Conservation (phyloP, 768 basidiomycete species). For the Candolleomyces eurysporus region DNA sequence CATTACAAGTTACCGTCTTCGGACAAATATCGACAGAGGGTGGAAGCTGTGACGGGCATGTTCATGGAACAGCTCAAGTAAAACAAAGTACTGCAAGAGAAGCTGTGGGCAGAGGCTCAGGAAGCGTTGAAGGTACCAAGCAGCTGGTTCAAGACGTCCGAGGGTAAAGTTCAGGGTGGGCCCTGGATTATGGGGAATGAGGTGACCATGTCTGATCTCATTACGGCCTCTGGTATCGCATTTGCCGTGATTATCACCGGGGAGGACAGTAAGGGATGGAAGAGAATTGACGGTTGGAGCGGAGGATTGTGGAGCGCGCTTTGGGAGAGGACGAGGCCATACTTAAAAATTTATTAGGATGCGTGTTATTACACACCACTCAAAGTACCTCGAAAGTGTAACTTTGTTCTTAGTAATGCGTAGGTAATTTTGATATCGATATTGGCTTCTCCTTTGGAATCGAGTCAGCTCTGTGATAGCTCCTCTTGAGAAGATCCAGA, state of each 20-base stretch:
- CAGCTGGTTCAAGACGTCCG: too few species aligned
- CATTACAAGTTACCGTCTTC: background rate
- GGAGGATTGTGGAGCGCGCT: background rate
- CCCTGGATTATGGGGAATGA: background rate
- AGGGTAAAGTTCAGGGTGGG: background rate
- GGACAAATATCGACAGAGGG: background rate
- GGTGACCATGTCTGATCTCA: background rate
- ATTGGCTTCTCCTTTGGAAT: too few species aligned
- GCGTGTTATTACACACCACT: too few species aligned
- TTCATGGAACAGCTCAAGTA: background rate
- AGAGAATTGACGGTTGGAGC: background rate
- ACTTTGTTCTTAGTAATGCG: too few species aligned
- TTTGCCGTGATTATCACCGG: background rate
- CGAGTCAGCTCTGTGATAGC: too few species aligned
- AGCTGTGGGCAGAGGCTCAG: background rate
- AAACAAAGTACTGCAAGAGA: background rate
- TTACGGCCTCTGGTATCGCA: background rate
- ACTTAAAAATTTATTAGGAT: too few species aligned
- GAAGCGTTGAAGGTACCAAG: background rate
- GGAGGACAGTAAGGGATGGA: background rate
- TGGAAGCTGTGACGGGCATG: background rate
- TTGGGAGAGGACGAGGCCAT: too few species aligned
- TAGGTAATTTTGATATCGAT: too few species aligned
- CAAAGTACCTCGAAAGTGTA: too few species aligned
- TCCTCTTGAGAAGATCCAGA: too few species aligned